Conservation (phyloP, 1,284 basidiomycete species). For the Erythrobasidium hasegawianum region DNA sequence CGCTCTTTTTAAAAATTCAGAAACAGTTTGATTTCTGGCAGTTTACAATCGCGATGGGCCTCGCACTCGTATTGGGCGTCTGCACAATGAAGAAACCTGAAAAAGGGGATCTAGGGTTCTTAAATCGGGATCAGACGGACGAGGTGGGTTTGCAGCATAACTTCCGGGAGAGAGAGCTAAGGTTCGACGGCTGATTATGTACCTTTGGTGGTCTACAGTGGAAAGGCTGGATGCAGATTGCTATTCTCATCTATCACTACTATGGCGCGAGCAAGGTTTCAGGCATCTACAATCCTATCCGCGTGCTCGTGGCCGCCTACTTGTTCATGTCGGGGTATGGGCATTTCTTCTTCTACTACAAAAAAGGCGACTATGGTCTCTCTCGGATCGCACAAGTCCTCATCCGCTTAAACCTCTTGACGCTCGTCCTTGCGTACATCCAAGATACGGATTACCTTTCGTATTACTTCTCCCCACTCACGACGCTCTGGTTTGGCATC, state of each 20-base stretch:
- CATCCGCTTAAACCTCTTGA: constrained; percentile 75
- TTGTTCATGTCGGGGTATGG: constrained; percentile 60
- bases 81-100: constrained; percentile 64
- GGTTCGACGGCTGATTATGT: not conserved
- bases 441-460: constrained; percentile 83
- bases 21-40: constrained; percentile 70
- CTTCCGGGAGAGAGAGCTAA: not conserved
- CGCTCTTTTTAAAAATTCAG: constrained; percentile 79
- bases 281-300: constrained; percentile 83
- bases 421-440: constrained; percentile 72
- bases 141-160: constrained; percentile 52
- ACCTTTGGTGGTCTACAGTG: constrained; percentile 24
- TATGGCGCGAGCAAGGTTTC: constrained; percentile 78
- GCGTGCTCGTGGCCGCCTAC: constrained; percentile 80
- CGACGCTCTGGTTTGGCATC: constrained; percentile 71
- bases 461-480: constrained; percentile 47
- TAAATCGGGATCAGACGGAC: constrained; percentile 85
- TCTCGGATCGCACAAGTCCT: constrained; percentile 66
- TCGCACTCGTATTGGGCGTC: constrained; percentile 60
- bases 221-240: constrained; percentile 93
- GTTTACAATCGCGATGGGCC: constrained; percentile 61
- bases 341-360: constrained; percentile 62
- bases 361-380: constrained; percentile 79
- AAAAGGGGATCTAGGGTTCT: constrained; percentile 66
- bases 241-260: constrained; percentile 84